Evolutionary conservation across 2,329 filamentous ascomycete species (phyloP), one percentile per base, ranked within the genome.

Genomic region (Clarireedia sp.): DNA sequence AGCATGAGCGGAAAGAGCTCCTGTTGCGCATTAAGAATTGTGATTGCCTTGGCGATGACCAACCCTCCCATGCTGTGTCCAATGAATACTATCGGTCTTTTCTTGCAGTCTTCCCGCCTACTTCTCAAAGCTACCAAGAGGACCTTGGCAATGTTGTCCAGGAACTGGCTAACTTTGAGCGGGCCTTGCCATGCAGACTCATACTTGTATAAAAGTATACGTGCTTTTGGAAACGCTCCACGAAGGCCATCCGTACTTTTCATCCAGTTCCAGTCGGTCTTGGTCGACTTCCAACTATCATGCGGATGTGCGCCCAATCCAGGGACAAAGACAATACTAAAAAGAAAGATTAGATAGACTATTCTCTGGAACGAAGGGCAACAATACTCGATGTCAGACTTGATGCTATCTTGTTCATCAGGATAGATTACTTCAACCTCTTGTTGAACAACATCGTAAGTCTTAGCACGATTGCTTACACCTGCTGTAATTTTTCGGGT

Each of bases 51-150:
- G 51, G 73, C 73, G 23, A 68, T 62, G 1, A 73, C 67, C 0
- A 73, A 59, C 0, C 70, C 71, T 5, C 72, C 72, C 69, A 74
- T 72, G 51, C 68, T 71, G 47, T 74, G 71, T 2, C 61, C 70
- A 17, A 73, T 61, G 12, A 73, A 64, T 9, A 73, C 62, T 3
- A 72, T 57, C 9, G 73, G 54, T 16, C 48, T 23, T 41, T 19
- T 41, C 21, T 23, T 14, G 10, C 29, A 33, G 16, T 26, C 21
- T 23, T 56, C 48, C 4, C 43, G 37, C 9, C 45, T 51, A 17
- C 8, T 51, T 29, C 19, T 17, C 24, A 49, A 26, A 33, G 21
- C 33, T 8, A 29, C 14, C 16, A 49, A 26, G 12, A 49, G 24
- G 17, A 21, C 8, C 12, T 7, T n/a, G 16, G 14, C 4, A 26